Base-by-base conservation (phyloP, 805 yeast species). In the Candida michaelii region DNA sequence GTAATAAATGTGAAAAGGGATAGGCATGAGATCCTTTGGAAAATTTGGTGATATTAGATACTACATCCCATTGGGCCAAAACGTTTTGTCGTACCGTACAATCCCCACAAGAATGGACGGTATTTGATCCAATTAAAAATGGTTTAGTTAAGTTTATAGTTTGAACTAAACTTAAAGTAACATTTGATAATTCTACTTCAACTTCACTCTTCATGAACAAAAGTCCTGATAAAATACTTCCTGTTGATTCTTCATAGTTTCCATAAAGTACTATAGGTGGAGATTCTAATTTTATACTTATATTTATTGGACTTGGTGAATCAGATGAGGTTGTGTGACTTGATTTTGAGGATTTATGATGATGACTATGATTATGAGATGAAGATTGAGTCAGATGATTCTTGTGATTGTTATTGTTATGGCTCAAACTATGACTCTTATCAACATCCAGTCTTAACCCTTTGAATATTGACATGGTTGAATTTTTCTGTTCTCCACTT, bases 191-290 rank as follows among this genome's bases (percentile, higher is more conserved):
- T 9, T 35, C 19, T 8, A 11, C 21, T 29, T 36, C 39, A 12
- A 16, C 39, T 21, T 39, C 33, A 35, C 60, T 53, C 4, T 62
- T 62, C 12, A 93, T 64, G 27, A 75, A 74, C 36, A 93, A 65
- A 8, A 88, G 69, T 0, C 99, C 99, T 25, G 89, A 80, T 25
- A 93, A 66, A 17, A 91, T 73, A 4, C 96, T 85, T 1, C 99
- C 99, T 0, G 95, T 74, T 1, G 93, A 81, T 45, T 87, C 93
- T 7, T 65, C 61, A 2, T 90, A 85, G 0, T 75, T 63, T 0
- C 99, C 99, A 56, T 86, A 91, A 42, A 93, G 66, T 35, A 88
- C 79, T 29, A 90, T 74, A 0, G 99, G 99, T 1, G 98, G 98
- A 1, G 95, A 83, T 58, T 93, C 99, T 16, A 93, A 69, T 29